phyloP scores from a whole-genome alignment of 345 rosid genomes.

The Triadica sebifera region DNA sequence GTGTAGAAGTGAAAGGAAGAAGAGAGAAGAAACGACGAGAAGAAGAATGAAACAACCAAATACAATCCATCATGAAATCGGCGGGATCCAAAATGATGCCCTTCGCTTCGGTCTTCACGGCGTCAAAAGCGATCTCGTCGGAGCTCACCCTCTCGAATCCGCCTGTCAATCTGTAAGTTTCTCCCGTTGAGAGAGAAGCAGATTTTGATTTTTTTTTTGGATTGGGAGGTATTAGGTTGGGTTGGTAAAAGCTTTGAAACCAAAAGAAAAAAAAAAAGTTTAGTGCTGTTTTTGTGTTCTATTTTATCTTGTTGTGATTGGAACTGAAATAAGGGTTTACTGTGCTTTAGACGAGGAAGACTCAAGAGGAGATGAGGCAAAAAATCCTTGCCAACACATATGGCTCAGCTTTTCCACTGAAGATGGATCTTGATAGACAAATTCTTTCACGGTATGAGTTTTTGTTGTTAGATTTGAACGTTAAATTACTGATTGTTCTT shows the following conservation, averaged over 20 bases:
- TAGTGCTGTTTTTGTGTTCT: background rate
- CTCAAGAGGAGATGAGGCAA: constrained; percentile 58
- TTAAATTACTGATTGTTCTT: background rate
- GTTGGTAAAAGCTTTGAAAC: too few species aligned
- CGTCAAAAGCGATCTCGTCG: constrained; percentile 73
- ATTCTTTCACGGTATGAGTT: constrained; percentile 68
- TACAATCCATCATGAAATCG: constrained; percentile 65
- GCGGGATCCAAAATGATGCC: constrained; percentile 62
- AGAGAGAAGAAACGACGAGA: background rate
- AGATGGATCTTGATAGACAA: constrained; percentile 88
- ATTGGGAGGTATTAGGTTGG: background rate
- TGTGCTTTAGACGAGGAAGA: constrained; percentile 46
- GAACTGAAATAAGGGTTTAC: background rate
- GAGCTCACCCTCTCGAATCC: constrained; percentile 88
- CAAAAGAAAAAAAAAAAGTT: too few species aligned
- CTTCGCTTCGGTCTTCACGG: constrained; percentile 83
- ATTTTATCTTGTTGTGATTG: background rate
- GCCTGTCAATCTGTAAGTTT: constrained; percentile 55
- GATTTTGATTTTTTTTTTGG: background rate
- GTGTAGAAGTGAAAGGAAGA: background rate
- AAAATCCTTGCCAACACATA: constrained; percentile 56
- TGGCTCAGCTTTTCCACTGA: constrained; percentile 78
- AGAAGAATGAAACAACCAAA: constrained; percentile 56
- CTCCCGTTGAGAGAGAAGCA: background rate
- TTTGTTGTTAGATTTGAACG: background rate